Evolutionary conservation across 2,329 filamentous ascomycete species (phyloP), one percentile per base, ranked within the genome.

Genomic region (Aureobasidium sp.): DNA sequence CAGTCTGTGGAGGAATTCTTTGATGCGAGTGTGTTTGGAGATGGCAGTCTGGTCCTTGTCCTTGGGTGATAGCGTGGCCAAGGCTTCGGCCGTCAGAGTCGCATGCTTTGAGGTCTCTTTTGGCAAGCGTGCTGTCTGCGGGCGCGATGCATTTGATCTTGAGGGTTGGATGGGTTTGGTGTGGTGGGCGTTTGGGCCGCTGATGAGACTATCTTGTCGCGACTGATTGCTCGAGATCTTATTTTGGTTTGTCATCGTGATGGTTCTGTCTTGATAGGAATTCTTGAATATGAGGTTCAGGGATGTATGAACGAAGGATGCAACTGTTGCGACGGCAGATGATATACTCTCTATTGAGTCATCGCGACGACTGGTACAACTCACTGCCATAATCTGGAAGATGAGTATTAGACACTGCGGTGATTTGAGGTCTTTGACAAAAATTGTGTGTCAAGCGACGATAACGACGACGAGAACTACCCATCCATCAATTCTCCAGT

Each of bases 401-500:
- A 27, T 25, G 23, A 47, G 43, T 47, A 10, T 47, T 23, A 23
- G n/a, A 9, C 11, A 47, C 15, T 36, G 50, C n/a, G 50, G 20
- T 51, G 11, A 8, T 36, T 53, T 53, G 50, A 53, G 50, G 50
- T 53, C 31, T 10, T 53, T 53, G 9, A 13, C n/a, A 31, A 18
- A 20, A 45, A 23, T 54, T 7, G 55, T 59, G 55, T 47, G 16
- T 47, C 42, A 42, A 27, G 36, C 53, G 23, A 27, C 29, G 8
- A 23, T 15, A 29, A 51, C 29, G 6, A 51, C 33, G 33, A 36
- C 33, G 33, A 36, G 8, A 16, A 40, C 38, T 63, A 63, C 15
- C 45, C 59, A n/a, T 36, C 59, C 38, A 63, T 42, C 25, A 45
- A 25, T 4, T 63, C 59, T 45, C 48, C 59, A 2, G 18, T 33